Conservation (phyloP, 2,329 filamentous ascomycete genomes). For the Colletotrichum zoysiae region DNA sequence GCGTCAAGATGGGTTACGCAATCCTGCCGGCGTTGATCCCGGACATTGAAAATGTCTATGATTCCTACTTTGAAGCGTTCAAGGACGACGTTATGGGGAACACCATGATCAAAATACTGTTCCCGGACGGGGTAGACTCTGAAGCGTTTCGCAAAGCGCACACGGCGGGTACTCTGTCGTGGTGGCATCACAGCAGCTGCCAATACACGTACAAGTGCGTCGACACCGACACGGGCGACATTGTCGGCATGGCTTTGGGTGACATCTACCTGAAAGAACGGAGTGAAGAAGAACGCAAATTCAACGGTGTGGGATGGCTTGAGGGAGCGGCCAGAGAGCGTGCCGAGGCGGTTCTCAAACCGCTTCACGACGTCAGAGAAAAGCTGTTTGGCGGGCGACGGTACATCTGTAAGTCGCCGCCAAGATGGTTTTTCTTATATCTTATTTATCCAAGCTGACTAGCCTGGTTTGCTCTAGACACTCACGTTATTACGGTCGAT, state of each 20-base stretch:
- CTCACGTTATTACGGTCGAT: conserved; percentile 59
- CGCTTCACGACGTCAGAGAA: conserved; percentile 57
- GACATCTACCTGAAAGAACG: conserved; percentile 56
- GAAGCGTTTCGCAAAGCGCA: conserved; percentile 59
- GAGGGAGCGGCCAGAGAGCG: conserved; percentile 57
- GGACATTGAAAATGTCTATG: conserved; percentile 60
- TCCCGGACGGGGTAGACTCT: conserved; percentile 51
- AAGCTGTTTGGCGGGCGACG: conserved; percentile 54
- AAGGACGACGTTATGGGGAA: conserved; percentile 53
- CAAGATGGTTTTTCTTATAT: neutral
- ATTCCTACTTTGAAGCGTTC: conserved; percentile 62
- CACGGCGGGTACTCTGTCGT: conserved; percentile 55
- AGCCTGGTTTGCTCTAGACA: conserved; percentile 46
- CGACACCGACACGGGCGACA: conserved; percentile 56
- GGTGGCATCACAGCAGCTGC: conserved; percentile 53
- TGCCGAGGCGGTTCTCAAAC: conserved; percentile 57
- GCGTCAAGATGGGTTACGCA: conserved; percentile 52
- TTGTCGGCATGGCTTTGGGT: conserved; percentile 61
- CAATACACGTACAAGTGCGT: conserved; percentile 64
- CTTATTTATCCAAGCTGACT: conserved; percentile 8
- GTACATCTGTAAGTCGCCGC: conserved; percentile 56
- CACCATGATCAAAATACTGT: conserved; percentile 58
- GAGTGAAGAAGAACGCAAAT: conserved; percentile 56
- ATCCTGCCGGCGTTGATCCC: conserved; percentile 60
- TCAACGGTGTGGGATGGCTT: conserved; percentile 60